Percentiles rank a stretch among this genome's conserved stretches.
Evolutionary conservation across 1,284 basidiomycete genomes (phyloP).

Genomic region (Irpex sp.): DNA sequence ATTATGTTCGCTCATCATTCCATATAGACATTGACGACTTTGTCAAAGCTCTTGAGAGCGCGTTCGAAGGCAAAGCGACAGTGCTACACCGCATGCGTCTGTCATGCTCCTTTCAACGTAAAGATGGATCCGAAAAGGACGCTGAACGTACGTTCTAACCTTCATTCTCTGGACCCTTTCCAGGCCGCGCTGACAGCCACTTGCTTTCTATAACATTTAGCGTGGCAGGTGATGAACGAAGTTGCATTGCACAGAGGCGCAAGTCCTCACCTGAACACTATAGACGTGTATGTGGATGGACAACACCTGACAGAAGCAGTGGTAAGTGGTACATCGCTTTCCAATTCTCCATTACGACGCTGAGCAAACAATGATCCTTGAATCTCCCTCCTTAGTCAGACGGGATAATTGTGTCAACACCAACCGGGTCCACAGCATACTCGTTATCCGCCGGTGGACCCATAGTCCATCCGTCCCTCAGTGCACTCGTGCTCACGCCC

Average conservation of each 20-base stretch:
- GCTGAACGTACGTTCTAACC: constrained; percentile 38
- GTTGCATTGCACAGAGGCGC: constrained; percentile 90
- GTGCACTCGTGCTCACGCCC: constrained; percentile 88
- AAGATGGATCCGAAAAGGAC: constrained; percentile 53
- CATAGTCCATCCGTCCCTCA: constrained; percentile 92
- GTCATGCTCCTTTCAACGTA: constrained; percentile 73
- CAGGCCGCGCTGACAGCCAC: too few species aligned
- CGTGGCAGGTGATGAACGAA: constrained; percentile 98
- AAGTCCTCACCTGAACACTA: constrained; percentile 89
- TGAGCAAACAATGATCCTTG: too few species aligned
- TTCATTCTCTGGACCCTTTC: too few species aligned
- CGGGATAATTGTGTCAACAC: constrained; percentile 92
- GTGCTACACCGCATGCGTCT: constrained; percentile 87
- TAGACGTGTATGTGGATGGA: constrained; percentile 94
- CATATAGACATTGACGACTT: constrained; percentile 77
- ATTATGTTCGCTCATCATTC: not conserved
- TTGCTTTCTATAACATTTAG: constrained; percentile 31
- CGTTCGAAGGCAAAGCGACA: constrained; percentile 71
- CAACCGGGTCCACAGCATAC: constrained; percentile 96
- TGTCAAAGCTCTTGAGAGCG: constrained; percentile 73
- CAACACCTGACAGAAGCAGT: constrained; percentile 95
- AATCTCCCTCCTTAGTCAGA: constrained; percentile 62
- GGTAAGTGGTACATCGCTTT: constrained; percentile 49
- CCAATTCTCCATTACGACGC: not conserved
- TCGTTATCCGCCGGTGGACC: constrained; percentile 95